Conservation (phyloP, 2,329 filamentous ascomycete species). For the Monosporascus sp. region DNA sequence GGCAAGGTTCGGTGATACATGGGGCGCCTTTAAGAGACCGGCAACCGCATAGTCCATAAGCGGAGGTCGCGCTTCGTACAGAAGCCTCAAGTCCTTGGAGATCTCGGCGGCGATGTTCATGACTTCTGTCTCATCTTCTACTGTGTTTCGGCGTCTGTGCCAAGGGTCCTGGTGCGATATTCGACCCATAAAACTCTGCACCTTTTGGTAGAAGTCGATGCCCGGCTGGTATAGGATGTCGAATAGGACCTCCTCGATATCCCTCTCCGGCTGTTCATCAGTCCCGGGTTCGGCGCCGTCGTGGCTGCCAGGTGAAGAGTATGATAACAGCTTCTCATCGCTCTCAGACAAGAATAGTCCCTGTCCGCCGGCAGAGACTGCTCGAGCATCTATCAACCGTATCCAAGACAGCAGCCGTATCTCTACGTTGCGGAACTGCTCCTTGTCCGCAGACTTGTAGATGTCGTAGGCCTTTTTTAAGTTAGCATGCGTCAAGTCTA, state of each 20-base stretch:
- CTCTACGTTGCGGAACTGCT: constrained; percentile 34
- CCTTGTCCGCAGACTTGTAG: constrained; percentile 37
- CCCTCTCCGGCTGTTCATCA: constrained; percentile 23
- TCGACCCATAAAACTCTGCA: constrained; percentile 52
- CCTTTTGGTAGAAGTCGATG: constrained; percentile 52
- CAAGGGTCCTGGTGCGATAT: constrained; percentile 53
- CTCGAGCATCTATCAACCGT: constrained; percentile 48
- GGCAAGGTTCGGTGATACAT: constrained; percentile 44
- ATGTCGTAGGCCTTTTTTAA: constrained; percentile 44
- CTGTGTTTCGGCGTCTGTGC: constrained; percentile 50
- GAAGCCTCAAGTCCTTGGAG: constrained; percentile 40
- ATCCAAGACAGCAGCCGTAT: constrained; percentile 49
- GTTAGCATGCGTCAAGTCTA: constrained; percentile 42
- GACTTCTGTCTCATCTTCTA: constrained; percentile 53
- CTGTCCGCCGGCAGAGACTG: constrained; percentile 51
- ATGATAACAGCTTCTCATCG: constrained; percentile 39
- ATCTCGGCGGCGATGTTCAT: constrained; percentile 50
- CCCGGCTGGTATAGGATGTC: constrained; percentile 51
- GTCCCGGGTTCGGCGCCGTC: constrained; percentile 23
- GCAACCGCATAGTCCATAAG: constrained; percentile 53
- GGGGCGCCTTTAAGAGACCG: constrained; percentile 42
- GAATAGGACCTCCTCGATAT: constrained; percentile 47
- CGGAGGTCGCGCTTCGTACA: constrained; percentile 46
- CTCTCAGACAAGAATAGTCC: constrained; percentile 46
- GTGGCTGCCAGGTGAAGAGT: constrained; percentile 38